Base-by-base conservation (phyloP, 331 rosid species). In the Phaseolus coccineus region DNA sequence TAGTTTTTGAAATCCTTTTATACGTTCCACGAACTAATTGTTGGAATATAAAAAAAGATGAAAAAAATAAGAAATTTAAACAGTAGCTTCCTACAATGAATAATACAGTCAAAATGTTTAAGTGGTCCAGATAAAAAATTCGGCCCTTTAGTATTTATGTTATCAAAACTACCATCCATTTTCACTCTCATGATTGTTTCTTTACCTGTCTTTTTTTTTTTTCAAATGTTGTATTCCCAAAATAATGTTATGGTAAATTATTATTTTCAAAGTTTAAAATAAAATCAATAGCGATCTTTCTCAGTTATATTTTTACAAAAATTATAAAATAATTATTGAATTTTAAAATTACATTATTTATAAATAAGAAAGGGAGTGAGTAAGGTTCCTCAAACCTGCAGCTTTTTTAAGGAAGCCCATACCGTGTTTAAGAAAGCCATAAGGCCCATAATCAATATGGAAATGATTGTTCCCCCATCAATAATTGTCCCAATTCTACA, bases 361-460 rank as follows among this genome's bases (percentile, higher is more conserved):
- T 19, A 19, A 19, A 19, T 19, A 19, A 19, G 22, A 12, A 44
- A 22, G 30, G 9, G 61, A 55, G 9, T 5, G 11, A 5, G 4
- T 19, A 53, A 8, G 13, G 59, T 7, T 53, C 0, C 3, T 33
- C 13, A 2, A 62, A 14, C 27, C 25, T 16, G 3, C 6, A 35
- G 2, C 13, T 7, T 33, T 33, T 63, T 1, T 2, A 6, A 3
- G 7, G 58, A 5, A 56, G 19, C 31, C 51, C 65, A 53, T 55
- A 30, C 56, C 19, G 0, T 27, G 44, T 50, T 33, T 44, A 11
- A 5, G 19, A 15, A 46, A 59, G 65, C 57, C 47, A 28, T 3
- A 14, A 9, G 69, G 31, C 78, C 58, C 46, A 39, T n/a, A 63
- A 65, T n/a, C 30, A 65, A n/a, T n/a, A 37, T n/a, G 12, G 27